These are phyloP conservation scores for Pichiaceae sp. DNA, from an alignment of 1,139 yeast genomes.

Conservation along the genomic window DNA sequence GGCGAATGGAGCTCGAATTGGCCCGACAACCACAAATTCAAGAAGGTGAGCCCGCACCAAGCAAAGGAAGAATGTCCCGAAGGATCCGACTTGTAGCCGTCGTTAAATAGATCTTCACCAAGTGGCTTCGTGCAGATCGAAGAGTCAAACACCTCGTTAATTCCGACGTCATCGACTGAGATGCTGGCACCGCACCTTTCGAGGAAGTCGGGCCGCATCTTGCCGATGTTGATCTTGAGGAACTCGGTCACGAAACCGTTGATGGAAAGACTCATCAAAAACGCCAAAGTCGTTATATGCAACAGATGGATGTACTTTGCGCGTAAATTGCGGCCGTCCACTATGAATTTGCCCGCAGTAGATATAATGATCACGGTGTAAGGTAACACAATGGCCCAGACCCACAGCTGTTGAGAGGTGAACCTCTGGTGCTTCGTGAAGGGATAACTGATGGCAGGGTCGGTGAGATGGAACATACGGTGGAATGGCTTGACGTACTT, in stretches of 20 bases:
- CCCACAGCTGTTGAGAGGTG: conserved; percentile 26
- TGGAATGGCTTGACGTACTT: conserved; percentile 24
- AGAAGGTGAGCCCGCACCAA: conserved; percentile 58
- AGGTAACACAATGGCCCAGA: conserved; percentile 36
- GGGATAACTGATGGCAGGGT: conserved; percentile 35
- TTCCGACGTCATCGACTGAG: neutral
- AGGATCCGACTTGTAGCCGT: conserved; percentile 75
- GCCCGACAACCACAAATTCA: conserved; percentile 58
- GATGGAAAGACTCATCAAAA: conserved; percentile 30
- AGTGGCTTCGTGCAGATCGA: conserved; percentile 50
- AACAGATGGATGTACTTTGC: conserved; percentile 19
- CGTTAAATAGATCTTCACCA: conserved; percentile 34
- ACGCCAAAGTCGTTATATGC: conserved; percentile 31
- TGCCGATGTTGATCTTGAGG: conserved; percentile 64
- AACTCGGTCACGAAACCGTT: conserved; percentile 41
- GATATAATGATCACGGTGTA: conserved; percentile 22
- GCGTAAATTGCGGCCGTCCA: neutral
- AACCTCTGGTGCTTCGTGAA: conserved; percentile 38
- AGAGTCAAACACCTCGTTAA: conserved; percentile 8
- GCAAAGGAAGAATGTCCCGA: conserved; percentile 67
- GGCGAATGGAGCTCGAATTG: conserved; percentile 30
- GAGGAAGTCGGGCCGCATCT: conserved; percentile 73
- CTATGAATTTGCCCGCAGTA: conserved; percentile 12
- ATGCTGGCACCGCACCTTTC: conserved; percentile 44
- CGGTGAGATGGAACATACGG: conserved; percentile 30